These are phyloP conservation scores for Ustilago lituana DNA, from an alignment of 1,284 basidiomycete species.

Conservation along the genomic window DNA sequence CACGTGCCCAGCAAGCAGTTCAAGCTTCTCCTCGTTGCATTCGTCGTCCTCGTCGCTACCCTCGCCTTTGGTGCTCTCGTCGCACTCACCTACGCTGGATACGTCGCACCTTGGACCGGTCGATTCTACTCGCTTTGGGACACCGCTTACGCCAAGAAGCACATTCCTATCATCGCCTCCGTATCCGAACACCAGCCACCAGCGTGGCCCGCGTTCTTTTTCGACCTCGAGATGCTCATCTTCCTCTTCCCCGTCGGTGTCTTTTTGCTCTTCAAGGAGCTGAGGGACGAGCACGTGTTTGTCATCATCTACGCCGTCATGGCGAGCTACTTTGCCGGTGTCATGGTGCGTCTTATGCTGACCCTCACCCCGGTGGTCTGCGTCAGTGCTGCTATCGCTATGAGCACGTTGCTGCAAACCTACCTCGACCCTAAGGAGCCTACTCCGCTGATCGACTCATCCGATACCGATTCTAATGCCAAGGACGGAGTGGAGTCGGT, in stretches of 20 bases:
- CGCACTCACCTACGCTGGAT: constrained; percentile 88
- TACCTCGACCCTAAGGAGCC: constrained; percentile 79
- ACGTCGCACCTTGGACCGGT: constrained; percentile 98
- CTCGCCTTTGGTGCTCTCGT: constrained; percentile 69
- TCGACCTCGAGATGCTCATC: constrained; percentile 97
- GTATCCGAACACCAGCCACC: constrained; percentile 99
- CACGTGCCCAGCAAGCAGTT: constrained; percentile 94
- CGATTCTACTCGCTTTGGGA: constrained; percentile 99
- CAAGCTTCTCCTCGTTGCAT: constrained; percentile 73
- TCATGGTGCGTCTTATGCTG: constrained; percentile 97
- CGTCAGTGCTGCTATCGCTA: constrained; percentile 87
- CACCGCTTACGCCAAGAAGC: constrained; percentile 96
- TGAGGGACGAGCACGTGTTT: constrained; percentile 97
- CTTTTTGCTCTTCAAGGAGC: constrained; percentile 88
- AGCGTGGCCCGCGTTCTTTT: constrained; percentile 99
- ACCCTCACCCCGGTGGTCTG: constrained; percentile 91
- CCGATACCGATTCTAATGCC: constrained; percentile 26
- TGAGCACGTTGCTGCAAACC: constrained; percentile 86
- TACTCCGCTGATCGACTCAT: constrained; percentile 66
- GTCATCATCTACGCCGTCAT: constrained; percentile 98
- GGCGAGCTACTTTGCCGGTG: constrained; percentile 97
- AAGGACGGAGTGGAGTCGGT: too few relatives aligned
- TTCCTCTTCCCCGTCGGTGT: constrained; percentile 98
- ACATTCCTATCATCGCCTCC: constrained; percentile 97
- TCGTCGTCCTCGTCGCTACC: constrained; percentile 79